phyloP scores from a whole-genome alignment of 1,284 basidiomycete species.

The Malassezia restricta region DNA sequence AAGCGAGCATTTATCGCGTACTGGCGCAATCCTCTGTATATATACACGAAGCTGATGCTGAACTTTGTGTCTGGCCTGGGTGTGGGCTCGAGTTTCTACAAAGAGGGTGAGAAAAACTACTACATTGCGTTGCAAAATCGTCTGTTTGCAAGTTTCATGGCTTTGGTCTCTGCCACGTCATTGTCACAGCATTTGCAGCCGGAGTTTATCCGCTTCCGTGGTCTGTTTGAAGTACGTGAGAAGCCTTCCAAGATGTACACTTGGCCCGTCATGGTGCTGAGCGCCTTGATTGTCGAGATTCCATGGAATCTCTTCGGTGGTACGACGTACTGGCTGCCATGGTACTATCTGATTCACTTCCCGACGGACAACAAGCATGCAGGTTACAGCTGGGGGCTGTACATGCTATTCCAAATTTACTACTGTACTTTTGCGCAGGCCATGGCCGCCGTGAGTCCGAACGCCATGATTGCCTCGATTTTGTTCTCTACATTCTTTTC shows the following conservation, averaged over 20 bases:
- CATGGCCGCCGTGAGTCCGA: constrained; percentile 34
- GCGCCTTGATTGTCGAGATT: constrained; percentile 32
- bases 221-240: constrained; percentile 63
- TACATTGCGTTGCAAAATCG: constrained; percentile 57
- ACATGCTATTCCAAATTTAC: constrained; percentile 29
- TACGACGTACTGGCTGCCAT: constrained; percentile 40
- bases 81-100: constrained; percentile 49
- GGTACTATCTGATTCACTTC: constrained; percentile 35
- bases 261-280: constrained; percentile 52
- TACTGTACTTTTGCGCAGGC: constrained; percentile 35
- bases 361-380: constrained; percentile 20
- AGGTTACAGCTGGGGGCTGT: constrained; percentile 35
- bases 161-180: constrained; percentile 33
- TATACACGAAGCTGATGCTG: constrained; percentile 49
- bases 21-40: constrained; percentile 41
- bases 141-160: constrained; percentile 55
- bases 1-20: constrained; percentile 32
- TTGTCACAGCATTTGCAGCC: constrained; percentile 45
- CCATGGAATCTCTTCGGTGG: constrained; percentile 37
- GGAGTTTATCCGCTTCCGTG: constrained; percentile 50
- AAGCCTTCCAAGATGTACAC: constrained; percentile 66
- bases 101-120: constrained; percentile 19
- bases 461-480: constrained; percentile 36
- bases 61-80: constrained; percentile 51
- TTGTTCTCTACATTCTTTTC: constrained; percentile 41